phyloP scores from a whole-genome alignment of 2,329 filamentous ascomycete genomes.

The Pseudocercospora pini-densiflorae region DNA sequence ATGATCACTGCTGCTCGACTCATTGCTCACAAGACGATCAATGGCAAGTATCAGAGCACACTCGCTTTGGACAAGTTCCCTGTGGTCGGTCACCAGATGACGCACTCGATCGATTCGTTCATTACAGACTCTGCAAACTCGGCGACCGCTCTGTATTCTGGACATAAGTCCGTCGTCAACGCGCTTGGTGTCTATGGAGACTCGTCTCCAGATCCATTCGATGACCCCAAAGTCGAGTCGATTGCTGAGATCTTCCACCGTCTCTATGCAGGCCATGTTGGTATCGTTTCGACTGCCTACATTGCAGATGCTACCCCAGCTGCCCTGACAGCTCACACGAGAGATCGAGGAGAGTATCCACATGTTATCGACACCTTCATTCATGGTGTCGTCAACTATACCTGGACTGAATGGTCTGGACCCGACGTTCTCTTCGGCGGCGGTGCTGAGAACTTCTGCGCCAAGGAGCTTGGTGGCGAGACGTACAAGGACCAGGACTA shows the following conservation, averaged over 20 bases:
- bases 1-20: slow-evolving; percentile 68
- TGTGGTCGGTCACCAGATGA: slow-evolving; percentile 77
- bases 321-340: slow-evolving; percentile 73
- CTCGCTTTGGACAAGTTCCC: slow-evolving; percentile 80
- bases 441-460: slow-evolving; percentile 79
- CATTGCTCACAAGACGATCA: slow-evolving; percentile 80
- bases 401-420: slow-evolving; percentile 74
- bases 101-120: slow-evolving; percentile 78
- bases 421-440: slow-evolving; percentile 81
- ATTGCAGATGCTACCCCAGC: slow-evolving; percentile 83
- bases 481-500: slow-evolving; percentile 76
- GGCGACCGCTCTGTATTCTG: slow-evolving; percentile 78
- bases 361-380: slow-evolving; percentile 76
- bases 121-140: slow-evolving; percentile 89
- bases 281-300: slow-evolving; percentile 77
- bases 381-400: slow-evolving; percentile 77
- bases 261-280: slow-evolving; percentile 63
- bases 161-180: slow-evolving; percentile 84
- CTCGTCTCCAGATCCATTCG: slow-evolving; percentile 72
- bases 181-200: slow-evolving; percentile 82
- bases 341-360: slow-evolving; percentile 70
- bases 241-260: slow-evolving; percentile 79
- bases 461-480: slow-evolving; percentile 56
- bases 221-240: slow-evolving; percentile 86
- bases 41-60: slow-evolving; percentile 78